Evolutionary conservation across 441 rosid genomes (phyloP).

Genomic region (Corymbia calophylla): DNA sequence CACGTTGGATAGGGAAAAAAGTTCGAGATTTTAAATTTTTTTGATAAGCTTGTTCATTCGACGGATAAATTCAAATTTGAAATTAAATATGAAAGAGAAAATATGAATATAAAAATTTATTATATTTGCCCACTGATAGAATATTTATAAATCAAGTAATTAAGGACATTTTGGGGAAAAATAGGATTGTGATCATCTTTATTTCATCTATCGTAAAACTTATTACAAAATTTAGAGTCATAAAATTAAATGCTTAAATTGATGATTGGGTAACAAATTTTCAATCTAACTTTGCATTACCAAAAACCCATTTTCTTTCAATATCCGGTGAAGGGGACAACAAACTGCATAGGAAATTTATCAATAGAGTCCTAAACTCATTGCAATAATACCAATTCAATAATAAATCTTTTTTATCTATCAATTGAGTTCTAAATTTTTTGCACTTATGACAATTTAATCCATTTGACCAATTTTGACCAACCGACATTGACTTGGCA

Average conservation of each 20-base stretch:
- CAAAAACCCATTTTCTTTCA: neutral
- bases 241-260: neutral
- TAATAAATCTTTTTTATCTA: no score
- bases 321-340: neutral
- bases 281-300: neutral
- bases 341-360: neutral
- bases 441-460: no score
- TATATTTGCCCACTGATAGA: no score
- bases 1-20: neutral
- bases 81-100: no score
- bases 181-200: neutral
- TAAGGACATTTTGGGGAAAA: no score
- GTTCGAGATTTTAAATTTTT: no score
- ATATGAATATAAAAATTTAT: no score
- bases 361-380: fast-evolving
- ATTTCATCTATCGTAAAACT: neutral
- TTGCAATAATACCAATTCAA: fast-evolving
- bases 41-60: neutral
- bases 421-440: no score
- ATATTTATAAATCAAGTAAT: no score
- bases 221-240: neutral
- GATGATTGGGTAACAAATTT: neutral
- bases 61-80: neutral
- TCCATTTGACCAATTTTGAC: fast-evolving
- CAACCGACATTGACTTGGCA: no score